Evolutionary conservation across 176 grass and related monocot genomes (phyloP).

Genomic region (Oryza australiensis): DNA sequence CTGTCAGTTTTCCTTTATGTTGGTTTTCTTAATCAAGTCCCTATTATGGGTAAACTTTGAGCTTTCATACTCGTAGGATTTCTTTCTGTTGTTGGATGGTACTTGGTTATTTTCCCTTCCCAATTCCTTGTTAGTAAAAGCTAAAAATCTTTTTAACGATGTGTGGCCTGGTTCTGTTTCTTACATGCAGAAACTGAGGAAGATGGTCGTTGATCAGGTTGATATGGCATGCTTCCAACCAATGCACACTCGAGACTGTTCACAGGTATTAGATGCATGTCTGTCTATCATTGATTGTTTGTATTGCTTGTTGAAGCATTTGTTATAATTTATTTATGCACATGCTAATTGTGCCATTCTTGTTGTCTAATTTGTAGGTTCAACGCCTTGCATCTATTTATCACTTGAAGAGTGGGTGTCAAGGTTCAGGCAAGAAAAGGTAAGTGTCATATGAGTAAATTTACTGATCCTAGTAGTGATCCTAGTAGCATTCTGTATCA

Average conservation of each 20-base stretch:
- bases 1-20: background rate
- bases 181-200: slow-evolving; percentile 67
- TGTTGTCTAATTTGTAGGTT: slow-evolving; percentile 51
- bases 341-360: background rate
- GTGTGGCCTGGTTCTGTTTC: slow-evolving; percentile 21
- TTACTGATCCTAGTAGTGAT: background rate
- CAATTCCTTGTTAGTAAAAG: background rate
- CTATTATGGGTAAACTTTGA: slow-evolving; percentile 9
- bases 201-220: slow-evolving; percentile 71
- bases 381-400: slow-evolving; percentile 89
- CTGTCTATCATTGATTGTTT: slow-evolving; percentile 1
- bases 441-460: slow-evolving; percentile 25
- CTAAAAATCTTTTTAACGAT: background rate
- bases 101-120: background rate
- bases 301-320: background rate
- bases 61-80: background rate
- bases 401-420: slow-evolving; percentile 66
- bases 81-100: background rate
- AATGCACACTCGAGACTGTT: slow-evolving; percentile 83
- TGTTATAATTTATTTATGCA: background rate
- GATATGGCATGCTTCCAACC: slow-evolving; percentile 83
- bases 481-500: background rate
- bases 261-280: slow-evolving; percentile 53
- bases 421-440: slow-evolving; percentile 97
- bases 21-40: background rate